Evolutionary conservation across 495 filamentous ascomycete species (phyloP), one percentile per base, ranked within the genome.

Genomic region (Penicillium subrubescens): DNA sequence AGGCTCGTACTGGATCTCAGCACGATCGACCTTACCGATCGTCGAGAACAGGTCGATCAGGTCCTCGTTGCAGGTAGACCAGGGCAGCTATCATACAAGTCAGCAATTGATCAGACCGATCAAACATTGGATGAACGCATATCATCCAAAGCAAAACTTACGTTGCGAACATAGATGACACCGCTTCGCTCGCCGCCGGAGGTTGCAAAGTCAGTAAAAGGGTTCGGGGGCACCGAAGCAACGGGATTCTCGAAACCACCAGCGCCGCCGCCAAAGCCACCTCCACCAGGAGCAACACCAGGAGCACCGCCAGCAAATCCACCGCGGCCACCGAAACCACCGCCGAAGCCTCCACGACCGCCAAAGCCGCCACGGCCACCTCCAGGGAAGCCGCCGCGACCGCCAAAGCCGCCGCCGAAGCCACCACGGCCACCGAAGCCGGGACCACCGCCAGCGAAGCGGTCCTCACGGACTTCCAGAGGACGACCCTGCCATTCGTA

Each of bases 51-150:
- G 85, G 72, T 99, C 95, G 52, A 97, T 85, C 5, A 99, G 79
- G 76, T 99, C 95, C 60, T 98, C 96, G 70, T 98, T 97, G 79
- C 93, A 97, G 23, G 95, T 99, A 35, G 94, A 97, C 95, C 95
- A 99, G 6, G 95, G 95, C 61, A 99, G 87, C 94, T 98, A 70
- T 63, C 3, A 41, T 55, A 25, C 10, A 43, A 34, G 51, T 68
- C 59, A 69, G 59, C 34, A 34, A 12, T 25, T 15, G 7, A 41
- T 51, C 39, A 3, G 14, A 31, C 11, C 2, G 8, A 23, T 19
- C 11, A 19, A 21, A 12, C 27, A 10, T 31, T 8, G 1, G 37
- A n/a, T 3, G 12, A 5, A 17, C 5, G 31, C 25, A 35, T 6
- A 8, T 12, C 12, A 33, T 10, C 21, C 19, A 12, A 31, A 17